Evolutionary conservation across 2,329 filamentous ascomycete genomes (phyloP).

Genomic region (Fusarium sp.): DNA sequence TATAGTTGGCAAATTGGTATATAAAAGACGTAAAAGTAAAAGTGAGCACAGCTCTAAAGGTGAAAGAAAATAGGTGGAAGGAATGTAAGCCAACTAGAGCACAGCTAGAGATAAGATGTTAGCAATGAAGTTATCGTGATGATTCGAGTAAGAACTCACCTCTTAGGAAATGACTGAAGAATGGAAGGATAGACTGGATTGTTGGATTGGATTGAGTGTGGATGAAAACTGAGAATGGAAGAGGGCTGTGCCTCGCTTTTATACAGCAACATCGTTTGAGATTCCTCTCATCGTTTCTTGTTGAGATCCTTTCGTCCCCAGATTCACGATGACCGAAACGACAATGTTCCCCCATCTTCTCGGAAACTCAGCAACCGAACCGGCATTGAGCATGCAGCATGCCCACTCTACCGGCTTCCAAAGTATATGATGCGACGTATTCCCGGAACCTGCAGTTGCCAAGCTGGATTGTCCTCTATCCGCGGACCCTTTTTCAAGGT

Average conservation of each 20-base stretch:
- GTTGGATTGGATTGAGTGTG: conserved; percentile 7
- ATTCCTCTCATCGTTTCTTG: neutral
- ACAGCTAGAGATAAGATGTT: conserved; percentile 20
- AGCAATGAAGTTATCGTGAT: neutral
- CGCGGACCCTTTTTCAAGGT: neutral
- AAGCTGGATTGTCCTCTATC: conserved; percentile 24
- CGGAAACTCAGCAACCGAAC: conserved; percentile 25
- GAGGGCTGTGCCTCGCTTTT: conserved; percentile 8
- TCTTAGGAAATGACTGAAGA: conserved; percentile 41
- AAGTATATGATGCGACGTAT: conserved; percentile 6
- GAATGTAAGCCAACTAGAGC: conserved; percentile 37
- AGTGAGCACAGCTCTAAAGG: conserved; percentile 42
- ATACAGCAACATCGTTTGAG: neutral
- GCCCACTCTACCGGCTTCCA: neutral
- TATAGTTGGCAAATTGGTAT: conserved; percentile 29
- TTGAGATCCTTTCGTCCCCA: conserved; percentile 7
- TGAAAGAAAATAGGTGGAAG: conserved; percentile 17
- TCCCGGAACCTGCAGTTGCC: conserved; percentile 1
- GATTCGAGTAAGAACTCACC: conserved; percentile 6
- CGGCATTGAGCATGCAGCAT: neutral
- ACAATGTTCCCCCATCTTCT: conserved; percentile 16
- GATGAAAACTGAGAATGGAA: neutral
- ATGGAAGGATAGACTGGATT: conserved; percentile 19
- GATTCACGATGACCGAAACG: conserved; percentile 4
- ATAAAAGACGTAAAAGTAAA: neutral